Evolutionary conservation across 208 protist genomes (phyloP).

Genomic region (Polymyxa betae): DNA sequence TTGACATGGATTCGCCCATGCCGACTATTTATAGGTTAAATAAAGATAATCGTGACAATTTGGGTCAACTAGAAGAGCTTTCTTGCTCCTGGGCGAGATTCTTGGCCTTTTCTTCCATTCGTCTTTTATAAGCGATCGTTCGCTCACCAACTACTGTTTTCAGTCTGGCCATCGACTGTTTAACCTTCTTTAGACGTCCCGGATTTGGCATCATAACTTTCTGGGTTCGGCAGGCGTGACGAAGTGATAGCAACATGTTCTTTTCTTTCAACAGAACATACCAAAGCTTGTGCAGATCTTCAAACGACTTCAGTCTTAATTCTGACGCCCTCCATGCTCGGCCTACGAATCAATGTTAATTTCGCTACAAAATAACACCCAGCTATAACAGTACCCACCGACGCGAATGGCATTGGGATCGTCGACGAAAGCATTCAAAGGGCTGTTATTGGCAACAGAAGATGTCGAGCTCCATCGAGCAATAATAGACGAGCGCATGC

Average conservation of each 20-base stretch:
- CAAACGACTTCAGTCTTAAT: slow-evolving; percentile 56
- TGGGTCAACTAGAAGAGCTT: no score
- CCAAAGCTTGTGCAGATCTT: slow-evolving; percentile 68
- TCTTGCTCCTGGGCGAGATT: no score
- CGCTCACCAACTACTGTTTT: slow-evolving; percentile 68
- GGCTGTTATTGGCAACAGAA: neutral
- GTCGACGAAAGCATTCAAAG: slow-evolving; percentile 7
- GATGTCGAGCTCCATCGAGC: neutral
- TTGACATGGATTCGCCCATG: no score
- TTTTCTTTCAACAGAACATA: slow-evolving; percentile 67
- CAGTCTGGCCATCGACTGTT: slow-evolving; percentile 67
- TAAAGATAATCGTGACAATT: no score
- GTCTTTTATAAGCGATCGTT: neutral
- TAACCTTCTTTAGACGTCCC: slow-evolving; percentile 53
- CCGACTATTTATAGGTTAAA: no score
- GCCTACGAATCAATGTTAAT: neutral
- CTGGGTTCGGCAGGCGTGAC: slow-evolving; percentile 21
- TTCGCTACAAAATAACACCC: neutral
- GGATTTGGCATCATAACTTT: slow-evolving; percentile 64
- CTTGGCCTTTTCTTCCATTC: no score
- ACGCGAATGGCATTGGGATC: neutral
- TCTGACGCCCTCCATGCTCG: slow-evolving; percentile 40
- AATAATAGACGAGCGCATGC: neutral
- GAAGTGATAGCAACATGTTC: slow-evolving; percentile 64
- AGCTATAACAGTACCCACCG: neutral